phyloP scores from a whole-genome alignment of 2,329 filamentous ascomycete species.

The Byssochlamys sp. region DNA sequence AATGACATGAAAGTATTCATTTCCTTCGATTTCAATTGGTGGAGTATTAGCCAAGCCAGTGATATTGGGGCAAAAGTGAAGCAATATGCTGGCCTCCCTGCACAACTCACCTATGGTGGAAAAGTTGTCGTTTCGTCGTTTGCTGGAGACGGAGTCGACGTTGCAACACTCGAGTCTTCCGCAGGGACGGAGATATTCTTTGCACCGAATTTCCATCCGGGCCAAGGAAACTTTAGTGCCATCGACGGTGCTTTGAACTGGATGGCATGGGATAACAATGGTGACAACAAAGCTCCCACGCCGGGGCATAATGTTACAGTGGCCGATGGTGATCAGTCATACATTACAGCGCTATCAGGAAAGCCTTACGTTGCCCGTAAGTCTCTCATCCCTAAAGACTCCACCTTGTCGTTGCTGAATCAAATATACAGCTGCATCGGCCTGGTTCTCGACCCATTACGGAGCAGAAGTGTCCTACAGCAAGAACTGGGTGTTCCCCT shows the following conservation, averaged over 20 bases:
- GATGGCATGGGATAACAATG: conserved; percentile 37
- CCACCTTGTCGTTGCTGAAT: background rate
- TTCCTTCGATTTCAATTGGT: conserved; percentile 50
- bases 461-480: conserved; percentile 36
- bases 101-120: conserved; percentile 42
- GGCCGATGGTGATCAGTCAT: conserved; percentile 26
- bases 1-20: conserved; percentile 46
- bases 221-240: conserved; percentile 25
- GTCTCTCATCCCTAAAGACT: conserved; percentile 10
- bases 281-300: conserved; percentile 43
- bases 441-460: conserved; percentile 46
- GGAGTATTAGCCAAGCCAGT: conserved; percentile 25
- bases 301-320: conserved; percentile 32
- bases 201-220: conserved; percentile 43
- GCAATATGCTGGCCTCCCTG: conserved; percentile 35
- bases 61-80: conserved; percentile 39
- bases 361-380: conserved; percentile 43
- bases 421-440: conserved; percentile 30
- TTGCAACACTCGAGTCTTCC: conserved; percentile 32
- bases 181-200: conserved; percentile 40
- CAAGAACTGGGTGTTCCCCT: conserved; percentile 46
- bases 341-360: conserved; percentile 20
- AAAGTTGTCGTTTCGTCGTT: conserved; percentile 49
- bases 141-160: conserved; percentile 39
- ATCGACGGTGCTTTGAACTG: conserved; percentile 38